These are phyloP conservation scores for Saturnispora gosingensis DNA, from an alignment of 805 yeast genomes.

Conservation along the genomic window DNA sequence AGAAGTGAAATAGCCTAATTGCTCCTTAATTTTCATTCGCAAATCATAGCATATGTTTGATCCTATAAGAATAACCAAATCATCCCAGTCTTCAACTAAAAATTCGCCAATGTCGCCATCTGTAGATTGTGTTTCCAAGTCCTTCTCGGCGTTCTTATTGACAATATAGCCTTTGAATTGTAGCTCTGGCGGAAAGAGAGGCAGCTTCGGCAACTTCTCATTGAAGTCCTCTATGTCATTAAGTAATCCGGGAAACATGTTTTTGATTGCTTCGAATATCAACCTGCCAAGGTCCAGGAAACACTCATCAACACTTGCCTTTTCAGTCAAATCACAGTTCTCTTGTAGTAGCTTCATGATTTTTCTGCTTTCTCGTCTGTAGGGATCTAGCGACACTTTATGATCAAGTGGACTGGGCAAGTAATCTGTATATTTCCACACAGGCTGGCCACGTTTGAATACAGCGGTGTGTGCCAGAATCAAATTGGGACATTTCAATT, in stretches of 20 bases:
- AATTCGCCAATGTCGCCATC: not conserved
- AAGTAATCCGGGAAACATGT: constrained; percentile 39
- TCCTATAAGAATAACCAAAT: constrained; percentile 57
- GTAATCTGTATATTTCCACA: constrained; percentile 66
- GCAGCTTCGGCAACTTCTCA: constrained; percentile 37
- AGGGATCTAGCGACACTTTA: constrained; percentile 87
- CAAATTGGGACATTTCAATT: constrained; percentile 64
- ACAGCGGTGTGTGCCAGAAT: constrained; percentile 90
- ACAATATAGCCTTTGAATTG: constrained; percentile 25
- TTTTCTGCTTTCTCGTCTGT: constrained; percentile 77
- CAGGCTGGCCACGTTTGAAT: constrained; percentile 74
- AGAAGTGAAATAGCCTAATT: constrained; percentile 76
- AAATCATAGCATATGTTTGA: constrained; percentile 48
- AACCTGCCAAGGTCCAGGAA: constrained; percentile 74
- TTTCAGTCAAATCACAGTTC: constrained; percentile 66
- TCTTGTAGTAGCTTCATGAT: constrained; percentile 56
- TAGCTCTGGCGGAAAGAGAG: constrained; percentile 20
- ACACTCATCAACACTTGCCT: constrained; percentile 94
- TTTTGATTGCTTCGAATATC: constrained; percentile 36
- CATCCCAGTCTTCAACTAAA: constrained; percentile 64
- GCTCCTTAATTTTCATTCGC: constrained; percentile 41
- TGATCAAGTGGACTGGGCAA: constrained; percentile 52
- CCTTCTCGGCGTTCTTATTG: constrained; percentile 15
- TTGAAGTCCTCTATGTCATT: constrained; percentile 10
- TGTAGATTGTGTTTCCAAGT: constrained; percentile 12